Conservation (phyloP, 164 flowering plant species). For the Stephania yunnanensis region DNA sequence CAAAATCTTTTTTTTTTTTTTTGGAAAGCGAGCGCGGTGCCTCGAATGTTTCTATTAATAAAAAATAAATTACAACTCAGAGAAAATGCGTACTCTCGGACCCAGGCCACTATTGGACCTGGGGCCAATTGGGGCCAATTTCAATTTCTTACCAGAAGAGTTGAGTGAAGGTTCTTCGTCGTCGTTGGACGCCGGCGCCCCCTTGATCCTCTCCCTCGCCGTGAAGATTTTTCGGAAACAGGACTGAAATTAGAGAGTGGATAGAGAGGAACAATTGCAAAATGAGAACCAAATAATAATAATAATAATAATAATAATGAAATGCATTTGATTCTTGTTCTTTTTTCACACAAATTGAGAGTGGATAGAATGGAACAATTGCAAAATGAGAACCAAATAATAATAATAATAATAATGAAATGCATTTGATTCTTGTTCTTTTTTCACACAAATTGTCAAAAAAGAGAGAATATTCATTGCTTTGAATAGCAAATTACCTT, state of each 20-base stretch:
- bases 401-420: neutral
- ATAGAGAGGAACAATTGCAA: neutral
- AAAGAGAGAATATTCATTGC: neutral
- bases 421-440: slow-evolving; percentile 1
- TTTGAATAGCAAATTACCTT: slow-evolving; percentile 8
- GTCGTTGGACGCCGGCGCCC: neutral
- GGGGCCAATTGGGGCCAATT: too few species aligned
- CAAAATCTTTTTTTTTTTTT: too few species aligned
- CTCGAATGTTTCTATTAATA: too few species aligned
- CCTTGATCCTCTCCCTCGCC: slow-evolving; percentile 11
- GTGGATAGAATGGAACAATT: neutral
- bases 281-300: neutral
- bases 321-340: slow-evolving; percentile 1
- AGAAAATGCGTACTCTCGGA: too few species aligned
- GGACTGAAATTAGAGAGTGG: slow-evolving; percentile 12
- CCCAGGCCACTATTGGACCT: too few species aligned
- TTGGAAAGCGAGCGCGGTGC: too few species aligned
- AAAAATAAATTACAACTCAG: too few species aligned
- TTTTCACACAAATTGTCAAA: neutral
- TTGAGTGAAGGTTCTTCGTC: slow-evolving; percentile 9
- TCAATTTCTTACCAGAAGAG: slow-evolving; percentile 14
- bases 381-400: neutral
- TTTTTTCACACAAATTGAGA: neutral
- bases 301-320: neutral
- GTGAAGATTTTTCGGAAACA: slow-evolving; percentile 19